phyloP scores from a whole-genome alignment of 2,329 filamentous ascomycete species.

The Clathrospora elynae region DNA sequence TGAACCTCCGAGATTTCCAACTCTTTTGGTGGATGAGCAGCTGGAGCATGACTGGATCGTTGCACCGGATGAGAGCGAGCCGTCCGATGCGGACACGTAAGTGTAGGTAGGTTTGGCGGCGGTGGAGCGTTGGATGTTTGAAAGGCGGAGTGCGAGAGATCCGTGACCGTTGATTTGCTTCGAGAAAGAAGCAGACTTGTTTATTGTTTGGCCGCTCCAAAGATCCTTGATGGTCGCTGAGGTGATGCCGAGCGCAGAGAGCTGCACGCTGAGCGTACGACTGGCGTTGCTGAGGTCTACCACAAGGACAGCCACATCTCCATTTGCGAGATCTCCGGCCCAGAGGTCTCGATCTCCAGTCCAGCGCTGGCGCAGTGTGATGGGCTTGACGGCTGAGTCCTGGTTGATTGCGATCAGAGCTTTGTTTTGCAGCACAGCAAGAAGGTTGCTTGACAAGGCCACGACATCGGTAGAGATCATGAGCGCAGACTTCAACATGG shows the following conservation, averaged over 20 bases:
- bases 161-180: slow-evolving; percentile 27
- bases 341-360: slow-evolving; percentile 23
- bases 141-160: slow-evolving; percentile 22
- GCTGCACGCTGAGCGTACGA: slow-evolving; percentile 20
- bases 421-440: slow-evolving; percentile 27
- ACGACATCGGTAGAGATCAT: slow-evolving; percentile 27
- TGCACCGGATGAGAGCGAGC: slow-evolving; percentile 21
- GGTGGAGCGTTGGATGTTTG: slow-evolving; percentile 20
- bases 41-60: slow-evolving; percentile 21
- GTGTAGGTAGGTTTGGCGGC: slow-evolving; percentile 17
- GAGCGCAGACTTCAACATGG: slow-evolving; percentile 29
- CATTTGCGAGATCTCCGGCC: slow-evolving; percentile 27
- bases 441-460: slow-evolving; percentile 14
- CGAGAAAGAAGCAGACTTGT: slow-evolving; percentile 14
- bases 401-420: slow-evolving; percentile 29
- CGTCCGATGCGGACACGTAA: slow-evolving; percentile 21
- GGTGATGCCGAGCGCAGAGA: slow-evolving; percentile 20
- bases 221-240: slow-evolving; percentile 27
- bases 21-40: slow-evolving; percentile 24
- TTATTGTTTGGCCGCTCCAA: slow-evolving; percentile 19
- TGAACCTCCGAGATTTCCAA: slow-evolving; percentile 24
- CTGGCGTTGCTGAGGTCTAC: slow-evolving; percentile 25
- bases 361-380: slow-evolving; percentile 28
- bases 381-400: slow-evolving; percentile 26
- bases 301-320: slow-evolving; percentile 24